Evolutionary conservation across 257 asterid genomes (phyloP), one percentile per base, ranked within the genome.

Genomic region (Verbascum thapsus): DNA sequence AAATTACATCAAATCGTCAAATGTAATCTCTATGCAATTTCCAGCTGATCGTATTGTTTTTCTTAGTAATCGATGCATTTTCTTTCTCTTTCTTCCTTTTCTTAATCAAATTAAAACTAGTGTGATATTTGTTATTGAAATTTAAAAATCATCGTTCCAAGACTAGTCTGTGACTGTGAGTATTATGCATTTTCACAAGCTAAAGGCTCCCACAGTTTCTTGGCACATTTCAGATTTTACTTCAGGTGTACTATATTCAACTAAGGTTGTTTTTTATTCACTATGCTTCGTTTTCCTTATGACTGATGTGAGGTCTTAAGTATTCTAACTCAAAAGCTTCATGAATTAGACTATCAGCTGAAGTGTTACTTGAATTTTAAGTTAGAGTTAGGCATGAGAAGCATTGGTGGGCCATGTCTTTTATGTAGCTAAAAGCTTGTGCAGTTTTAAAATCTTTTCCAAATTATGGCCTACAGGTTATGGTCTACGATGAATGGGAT

Each of bases 401-500:
- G 50, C 30, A 68, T 17, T 40, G 55, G 18, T 43, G n/a, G 53
- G 10, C 38, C 35, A 49, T 61, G 39, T 53, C 41, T 45, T 43
- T 43, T 8, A 50, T 30, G 16, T 55, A 11, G 10, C n/a, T 49
- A 44, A 39, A 61, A 56, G 51, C 51, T 40, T 32, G 10, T 51
- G 58, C 23, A 41, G 39, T 26, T 62, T 63, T 19, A 10, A 47
- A 12, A 15, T 63, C 3, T 11, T 57, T 10, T 62, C 10, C 5
- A 17, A 5, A 4, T 58, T 51, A 23, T 50, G 56, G 51, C 45
- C 57, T 39, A 22, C 78, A 92, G 97, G 88, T 81, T 53, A 54
- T 74, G 76, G 82, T 89, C 43, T 92, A 83, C 60, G 97, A 92
- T 74, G 99, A 89, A 20, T 81, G 66, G 66, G 87, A 85, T 66